Evolutionary conservation across 73 alveolate genomes (phyloP).

Genomic region (Durusdinium trenchii): DNA sequence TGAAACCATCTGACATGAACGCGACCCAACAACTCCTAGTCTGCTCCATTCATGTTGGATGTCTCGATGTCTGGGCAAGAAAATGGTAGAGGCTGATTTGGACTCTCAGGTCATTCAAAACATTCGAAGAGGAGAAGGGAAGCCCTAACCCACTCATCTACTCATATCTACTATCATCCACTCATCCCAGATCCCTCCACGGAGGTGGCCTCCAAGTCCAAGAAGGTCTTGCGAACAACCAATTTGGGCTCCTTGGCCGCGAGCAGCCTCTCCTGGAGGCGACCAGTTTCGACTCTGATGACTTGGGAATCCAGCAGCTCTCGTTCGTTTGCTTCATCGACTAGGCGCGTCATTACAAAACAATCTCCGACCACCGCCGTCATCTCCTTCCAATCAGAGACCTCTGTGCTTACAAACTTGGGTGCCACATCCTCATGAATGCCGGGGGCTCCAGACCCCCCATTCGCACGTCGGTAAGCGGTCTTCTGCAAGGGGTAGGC

Average conservation of each 20-base stretch:
- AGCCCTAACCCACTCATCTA: not conserved
- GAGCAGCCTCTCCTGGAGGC: not conserved
- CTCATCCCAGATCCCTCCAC: too few relatives aligned
- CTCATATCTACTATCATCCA: not conserved
- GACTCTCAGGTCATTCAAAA: too few relatives aligned
- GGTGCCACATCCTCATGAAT: conserved; percentile 50
- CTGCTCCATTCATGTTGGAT: too few relatives aligned
- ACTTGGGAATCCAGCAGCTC: too few relatives aligned
- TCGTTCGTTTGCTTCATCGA: too few relatives aligned
- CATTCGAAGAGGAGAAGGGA: not conserved
- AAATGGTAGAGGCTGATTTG: too few relatives aligned
- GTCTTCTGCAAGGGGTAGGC: conserved; percentile 54
- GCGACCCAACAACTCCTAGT: too few relatives aligned
- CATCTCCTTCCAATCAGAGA: conserved; percentile 5
- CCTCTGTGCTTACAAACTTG: not conserved
- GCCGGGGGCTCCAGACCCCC: conserved; percentile 45
- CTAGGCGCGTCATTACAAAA: not conserved
- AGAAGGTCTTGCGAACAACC: conserved; percentile 40
- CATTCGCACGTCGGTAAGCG: conserved; percentile 57
- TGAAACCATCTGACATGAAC: not conserved
- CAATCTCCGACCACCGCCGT: not conserved
- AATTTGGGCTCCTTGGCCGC: conserved; percentile 46
- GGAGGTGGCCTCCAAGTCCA: conserved; percentile 50
- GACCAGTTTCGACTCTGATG: too few relatives aligned
- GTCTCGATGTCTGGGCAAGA: too few relatives aligned